Conservation (phyloP, 1,284 basidiomycete species). For the Lignosus rhinocerotis region DNA sequence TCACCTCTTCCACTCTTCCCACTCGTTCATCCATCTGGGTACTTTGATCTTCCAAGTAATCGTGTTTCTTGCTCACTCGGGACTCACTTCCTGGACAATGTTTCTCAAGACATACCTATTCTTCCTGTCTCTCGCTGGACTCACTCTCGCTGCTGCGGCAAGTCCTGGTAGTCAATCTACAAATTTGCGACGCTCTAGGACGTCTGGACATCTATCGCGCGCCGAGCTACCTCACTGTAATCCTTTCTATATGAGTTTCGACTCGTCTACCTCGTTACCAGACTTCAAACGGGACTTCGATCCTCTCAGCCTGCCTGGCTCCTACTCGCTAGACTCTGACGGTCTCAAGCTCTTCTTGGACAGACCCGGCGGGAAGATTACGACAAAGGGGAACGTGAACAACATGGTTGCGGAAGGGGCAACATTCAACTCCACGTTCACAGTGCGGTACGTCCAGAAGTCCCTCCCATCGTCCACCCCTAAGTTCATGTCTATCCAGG, state of each 20-base stretch:
- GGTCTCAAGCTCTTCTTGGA: constrained; percentile 40
- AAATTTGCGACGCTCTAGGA: neutral
- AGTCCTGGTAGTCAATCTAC: no score
- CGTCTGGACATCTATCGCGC: neutral
- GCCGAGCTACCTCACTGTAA: constrained; percentile 19
- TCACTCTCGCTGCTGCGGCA: neutral
- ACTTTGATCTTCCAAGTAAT: no score
- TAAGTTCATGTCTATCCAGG: constrained; percentile 19
- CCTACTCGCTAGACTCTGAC: constrained; percentile 31
- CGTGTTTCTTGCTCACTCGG: no score
- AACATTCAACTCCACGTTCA: constrained; percentile 46
- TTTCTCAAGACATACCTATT: neutral
- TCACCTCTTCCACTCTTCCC: no score
- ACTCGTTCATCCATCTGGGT: no score
- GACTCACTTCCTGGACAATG: neutral
- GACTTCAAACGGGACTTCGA: constrained; percentile 30
- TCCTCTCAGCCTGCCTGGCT: constrained; percentile 34
- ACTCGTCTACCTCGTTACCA: neutral
- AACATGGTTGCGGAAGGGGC: constrained; percentile 40
- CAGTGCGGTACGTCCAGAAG: constrained; percentile 29
- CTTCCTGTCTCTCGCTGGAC: neutral
- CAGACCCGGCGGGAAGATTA: constrained; percentile 35
- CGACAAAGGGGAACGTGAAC: constrained; percentile 37
- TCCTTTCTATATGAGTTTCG: constrained; percentile 24
- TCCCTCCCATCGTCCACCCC: neutral